These are phyloP conservation scores for Phytophthora hybrid DNA, from an alignment of 352 stramenopile species.

Conservation along the genomic window DNA sequence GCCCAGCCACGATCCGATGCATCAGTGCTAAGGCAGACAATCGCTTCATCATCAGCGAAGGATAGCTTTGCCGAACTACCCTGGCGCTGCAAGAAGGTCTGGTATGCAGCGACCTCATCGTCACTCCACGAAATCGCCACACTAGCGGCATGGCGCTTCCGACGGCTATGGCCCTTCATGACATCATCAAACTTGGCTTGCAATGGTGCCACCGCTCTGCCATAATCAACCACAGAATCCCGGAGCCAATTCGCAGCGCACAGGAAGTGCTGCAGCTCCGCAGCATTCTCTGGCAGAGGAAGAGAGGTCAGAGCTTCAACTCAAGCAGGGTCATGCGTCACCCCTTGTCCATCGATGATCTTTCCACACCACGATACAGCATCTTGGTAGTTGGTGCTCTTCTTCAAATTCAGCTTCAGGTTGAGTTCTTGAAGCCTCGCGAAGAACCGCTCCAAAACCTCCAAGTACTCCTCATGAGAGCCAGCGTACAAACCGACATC, in stretches of 20 bases:
- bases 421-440: neutral
- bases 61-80: neutral
- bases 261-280: constrained; percentile 1
- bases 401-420: neutral
- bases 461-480: neutral
- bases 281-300: neutral
- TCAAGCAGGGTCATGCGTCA: neutral
- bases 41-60: neutral
- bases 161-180: neutral
- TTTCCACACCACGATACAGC: neutral
- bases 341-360: neutral
- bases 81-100: neutral
- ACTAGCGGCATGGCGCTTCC: neutral
- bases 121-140: neutral
- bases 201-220: neutral
- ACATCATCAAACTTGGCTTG: constrained; percentile 2
- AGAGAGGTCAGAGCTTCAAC: neutral
- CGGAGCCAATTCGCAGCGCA: neutral
- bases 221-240: constrained; percentile 5
- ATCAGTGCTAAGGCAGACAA: neutral
- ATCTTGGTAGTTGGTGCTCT: neutral
- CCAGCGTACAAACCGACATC: neutral
- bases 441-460: neutral
- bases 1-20: neutral
- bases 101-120: neutral